Base-by-base conservation (phyloP, 2,329 filamentous ascomycete genomes). In the Pyrenochaeta sp. region DNA sequence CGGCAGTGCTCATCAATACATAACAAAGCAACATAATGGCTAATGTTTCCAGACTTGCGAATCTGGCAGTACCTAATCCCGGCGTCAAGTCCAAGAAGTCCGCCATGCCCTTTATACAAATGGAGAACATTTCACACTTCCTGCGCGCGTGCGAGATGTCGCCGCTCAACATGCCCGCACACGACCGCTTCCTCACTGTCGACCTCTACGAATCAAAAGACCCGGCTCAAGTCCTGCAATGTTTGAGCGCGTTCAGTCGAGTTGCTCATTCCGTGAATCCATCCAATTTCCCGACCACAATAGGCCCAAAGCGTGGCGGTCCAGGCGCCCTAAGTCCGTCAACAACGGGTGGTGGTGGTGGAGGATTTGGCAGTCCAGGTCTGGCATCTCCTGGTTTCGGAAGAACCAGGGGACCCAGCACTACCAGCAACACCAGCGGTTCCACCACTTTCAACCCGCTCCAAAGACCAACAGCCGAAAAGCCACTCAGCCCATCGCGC, bases 101-200 rank as follows among this genome's bases (percentile, higher is more conserved):
- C 1, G 76, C 85, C 27, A 97, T 97, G 93, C 94, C 94, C 0
- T 99, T 99, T 69, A 93, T 97, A 27, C 94, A 99, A 73, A 97
- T 97, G 92, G 94, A 99, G 72, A 99, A 99, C 70, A 96, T 99
- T 66, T 95, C 92, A 4, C 90, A 96, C 67, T 99, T 96, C 74
- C 84, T 99, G 40, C 85, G 84, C 64, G 91, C 90, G 48, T 96
- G 92, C 77, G 89, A 96, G 72, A 78, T 83, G 36, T 84, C 89
- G 18, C 94, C 94, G 0, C 78, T 99, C 38, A 92, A 86, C 72
- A 84, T 99, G 47, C 91, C 90, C 44, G 86, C 92, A 31, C 94
- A 99, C 76, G 94, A 99, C 73, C 86, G 92, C 57, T 99, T 99
- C 74, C 84, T 97, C 49, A 99, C 94, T 4, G 93, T 99, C 69